Evolutionary conservation across 306 rosid genomes (phyloP), one percentile per base, ranked within the genome.

Genomic region (Dryas alaskensis): DNA sequence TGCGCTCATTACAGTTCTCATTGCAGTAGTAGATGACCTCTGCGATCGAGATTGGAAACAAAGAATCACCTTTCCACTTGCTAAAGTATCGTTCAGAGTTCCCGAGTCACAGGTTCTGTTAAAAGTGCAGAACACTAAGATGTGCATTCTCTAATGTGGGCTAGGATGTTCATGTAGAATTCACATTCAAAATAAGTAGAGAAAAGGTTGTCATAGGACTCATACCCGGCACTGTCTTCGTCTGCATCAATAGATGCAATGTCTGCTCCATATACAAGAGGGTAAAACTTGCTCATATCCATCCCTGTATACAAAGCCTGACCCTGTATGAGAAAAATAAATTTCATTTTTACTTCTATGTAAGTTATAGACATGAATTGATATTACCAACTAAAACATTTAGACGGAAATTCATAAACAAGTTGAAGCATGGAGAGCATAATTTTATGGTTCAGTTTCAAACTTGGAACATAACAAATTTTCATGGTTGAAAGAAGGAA

Each of bases 1-100:
- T 59, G 44, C 82, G 40, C 80, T 76, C 7, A 31, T 22, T 43
- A 86, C 88, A 11, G 88, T 80, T 47, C 69, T 73, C 63, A 73
- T 51, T 47, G 92, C 85, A 80, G 71, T 63, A 25, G 46, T 39
- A 31, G 84, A 78, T 22, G 80, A 78, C 39, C 80, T 70, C 67
- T 88, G 90, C 3, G 81, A 72, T 25, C 25, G 83, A 75, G 92
- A 84, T 71, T 86, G 87, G 60, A 88, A 88, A 73, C 90, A 88
- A 71, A 88, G 62, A 77, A 88, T 84, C 46, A 70, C 77, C 78
- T 86, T 88, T 67, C 92, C 92, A 73, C 76, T 83, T 37, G 90
- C 92, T 72, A 84, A 82, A 78, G 90, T 84, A 4, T 78, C 76
- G 73, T 86, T 88, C n/a, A 88, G 63, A 68, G 88, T 86, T 76